These are phyloP conservation scores for Solanum aculeatissimum DNA, from an alignment of 305 asterid genomes.

Conservation along the genomic window DNA sequence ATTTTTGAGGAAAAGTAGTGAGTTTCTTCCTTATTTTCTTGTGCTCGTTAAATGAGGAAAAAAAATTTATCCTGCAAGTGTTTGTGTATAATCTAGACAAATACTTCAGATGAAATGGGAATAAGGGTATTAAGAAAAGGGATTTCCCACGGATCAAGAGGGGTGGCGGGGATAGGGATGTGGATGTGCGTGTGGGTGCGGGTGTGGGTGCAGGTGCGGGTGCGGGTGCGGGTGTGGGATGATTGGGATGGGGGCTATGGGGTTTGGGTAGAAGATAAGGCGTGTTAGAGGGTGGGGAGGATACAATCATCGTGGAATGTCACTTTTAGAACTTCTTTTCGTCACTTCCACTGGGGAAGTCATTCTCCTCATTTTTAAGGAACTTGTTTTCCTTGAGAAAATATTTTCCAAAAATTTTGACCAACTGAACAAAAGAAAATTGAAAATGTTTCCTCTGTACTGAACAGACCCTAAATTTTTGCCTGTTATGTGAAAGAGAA, in stretches of 20 bases:
- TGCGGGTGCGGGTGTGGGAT: neutral
- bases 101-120: neutral
- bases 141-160: too few relatives aligned
- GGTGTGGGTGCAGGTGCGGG: neutral
- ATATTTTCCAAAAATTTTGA: neutral
- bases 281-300: neutral
- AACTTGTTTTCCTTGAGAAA: neutral
- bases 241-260: neutral
- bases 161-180: too few relatives aligned
- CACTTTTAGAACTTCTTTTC: neutral
- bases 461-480: neutral
- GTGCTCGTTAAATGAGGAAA: neutral
- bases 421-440: neutral
- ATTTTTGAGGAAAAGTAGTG: neutral
- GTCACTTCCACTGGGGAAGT: neutral
- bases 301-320: neutral
- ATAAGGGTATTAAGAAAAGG: too few relatives aligned
- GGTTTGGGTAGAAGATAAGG: neutral
- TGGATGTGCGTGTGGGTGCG: neutral
- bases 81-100: neutral
- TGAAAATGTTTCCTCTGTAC: neutral
- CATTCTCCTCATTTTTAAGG: neutral
- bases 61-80: neutral
- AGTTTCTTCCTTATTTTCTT: neutral
- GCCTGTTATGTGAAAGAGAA: neutral